Conservation (phyloP, 805 yeast genomes). For the Candida maris region DNA sequence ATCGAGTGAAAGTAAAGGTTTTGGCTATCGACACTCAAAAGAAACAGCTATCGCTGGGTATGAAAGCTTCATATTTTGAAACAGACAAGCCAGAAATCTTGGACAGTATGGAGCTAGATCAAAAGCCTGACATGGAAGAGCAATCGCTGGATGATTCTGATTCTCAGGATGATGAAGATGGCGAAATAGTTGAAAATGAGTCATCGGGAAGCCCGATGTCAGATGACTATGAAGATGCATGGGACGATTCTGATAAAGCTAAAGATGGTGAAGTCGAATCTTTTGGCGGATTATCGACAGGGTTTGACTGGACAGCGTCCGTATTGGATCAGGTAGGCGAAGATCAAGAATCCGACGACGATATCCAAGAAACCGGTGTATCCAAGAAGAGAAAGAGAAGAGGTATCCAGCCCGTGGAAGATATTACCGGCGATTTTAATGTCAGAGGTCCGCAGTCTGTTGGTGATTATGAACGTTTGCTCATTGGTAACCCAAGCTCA, state of each 20-base stretch:
- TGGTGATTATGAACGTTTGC: slow-evolving; percentile 85
- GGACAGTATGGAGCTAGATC: not conserved
- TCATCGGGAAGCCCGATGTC: no score
- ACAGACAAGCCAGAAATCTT: slow-evolving; percentile 16
- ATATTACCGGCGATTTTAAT: slow-evolving; percentile 78
- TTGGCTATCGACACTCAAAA: slow-evolving; percentile 58
- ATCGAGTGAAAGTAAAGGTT: slow-evolving; percentile 81
- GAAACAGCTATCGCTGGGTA: slow-evolving; percentile 79
- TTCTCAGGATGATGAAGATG: slow-evolving; percentile 29
- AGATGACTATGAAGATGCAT: slow-evolving; percentile 21
- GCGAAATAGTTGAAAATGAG: slow-evolving; percentile 18
- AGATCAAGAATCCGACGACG: slow-evolving; percentile 50
- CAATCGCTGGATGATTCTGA: slow-evolving; percentile 26
- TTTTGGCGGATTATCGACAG: slow-evolving; percentile 67
- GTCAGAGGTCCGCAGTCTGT: slow-evolving; percentile 89
- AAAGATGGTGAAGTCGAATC: slow-evolving; percentile 27
- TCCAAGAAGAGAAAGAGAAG: slow-evolving; percentile 42
- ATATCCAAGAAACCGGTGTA: slow-evolving; percentile 41
- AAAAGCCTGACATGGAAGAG: slow-evolving; percentile 22
- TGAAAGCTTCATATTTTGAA: slow-evolving; percentile 87
- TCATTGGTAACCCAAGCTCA: slow-evolving; percentile 89
- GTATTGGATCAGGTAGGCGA: slow-evolving; percentile 76
- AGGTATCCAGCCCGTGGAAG: slow-evolving; percentile 49
- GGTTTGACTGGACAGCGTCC: slow-evolving; percentile 95
- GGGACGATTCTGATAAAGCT: slow-evolving; percentile 20